phyloP scores from a whole-genome alignment of 2,329 filamentous ascomycete species.

The Aureobasidium vineae region DNA sequence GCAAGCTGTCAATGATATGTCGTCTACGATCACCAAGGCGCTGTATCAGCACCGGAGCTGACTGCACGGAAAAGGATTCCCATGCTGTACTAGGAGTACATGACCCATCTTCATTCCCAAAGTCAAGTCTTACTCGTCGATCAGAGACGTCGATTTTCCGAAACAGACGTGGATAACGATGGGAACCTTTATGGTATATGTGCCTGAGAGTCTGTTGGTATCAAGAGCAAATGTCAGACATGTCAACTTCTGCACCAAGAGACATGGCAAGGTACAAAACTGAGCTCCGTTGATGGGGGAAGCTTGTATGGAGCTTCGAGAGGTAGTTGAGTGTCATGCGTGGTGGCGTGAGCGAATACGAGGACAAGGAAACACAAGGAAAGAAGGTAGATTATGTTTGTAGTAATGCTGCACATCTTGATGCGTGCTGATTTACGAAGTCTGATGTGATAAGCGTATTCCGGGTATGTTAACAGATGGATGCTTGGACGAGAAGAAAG shows the following conservation, averaged over 20 bases:
- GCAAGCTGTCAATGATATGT: slow-evolving; percentile 72
- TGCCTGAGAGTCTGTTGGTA: slow-evolving; percentile 65
- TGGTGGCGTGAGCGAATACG: not conserved
- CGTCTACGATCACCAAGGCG: slow-evolving; percentile 75
- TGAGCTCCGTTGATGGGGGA: not conserved
- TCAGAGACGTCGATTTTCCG: slow-evolving; percentile 65
- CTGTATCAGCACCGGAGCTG: slow-evolving; percentile 68
- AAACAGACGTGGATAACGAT: slow-evolving; percentile 74
- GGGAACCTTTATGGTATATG: slow-evolving; percentile 87
- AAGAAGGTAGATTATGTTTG: not conserved
- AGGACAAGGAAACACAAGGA: not conserved
- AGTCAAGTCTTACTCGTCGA: not conserved
- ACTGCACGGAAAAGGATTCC: slow-evolving; percentile 56
- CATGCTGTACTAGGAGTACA: not conserved
- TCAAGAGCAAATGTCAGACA: not conserved
- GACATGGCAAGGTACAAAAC: not conserved
- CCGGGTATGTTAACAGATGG: not conserved
- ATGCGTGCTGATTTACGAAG: not conserved
- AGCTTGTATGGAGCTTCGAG: not conserved
- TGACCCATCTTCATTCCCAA: not conserved
- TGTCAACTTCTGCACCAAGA: not conserved
- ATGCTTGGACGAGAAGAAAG: not conserved
- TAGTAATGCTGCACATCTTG: not conserved
- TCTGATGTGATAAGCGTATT: not conserved
- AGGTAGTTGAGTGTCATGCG: not conserved